Conservation (phyloP, 164 flowering plant species). For the Vitis cinerea region DNA sequence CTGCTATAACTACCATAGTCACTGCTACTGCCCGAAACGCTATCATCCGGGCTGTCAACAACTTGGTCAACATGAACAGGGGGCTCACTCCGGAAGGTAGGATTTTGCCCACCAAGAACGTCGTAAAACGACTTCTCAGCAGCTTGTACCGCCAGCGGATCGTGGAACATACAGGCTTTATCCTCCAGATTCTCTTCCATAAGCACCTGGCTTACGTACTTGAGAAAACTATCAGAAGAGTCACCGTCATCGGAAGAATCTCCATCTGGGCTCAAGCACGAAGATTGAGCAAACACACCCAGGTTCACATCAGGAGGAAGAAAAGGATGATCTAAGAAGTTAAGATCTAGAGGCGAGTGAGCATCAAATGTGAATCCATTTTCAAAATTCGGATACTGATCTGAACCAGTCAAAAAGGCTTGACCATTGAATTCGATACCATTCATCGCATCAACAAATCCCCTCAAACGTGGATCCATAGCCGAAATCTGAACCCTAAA, state of each 20-base stretch:
- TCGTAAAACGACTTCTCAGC: slow-evolving; percentile 55
- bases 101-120: slow-evolving; percentile 33
- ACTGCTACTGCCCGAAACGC: slow-evolving; percentile 18
- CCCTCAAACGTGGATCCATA: slow-evolving; percentile 25
- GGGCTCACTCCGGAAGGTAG: slow-evolving; percentile 27
- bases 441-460: slow-evolving; percentile 10
- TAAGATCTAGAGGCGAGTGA: slow-evolving; percentile 6
- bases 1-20: slow-evolving; percentile 26
- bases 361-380: slow-evolving; percentile 12
- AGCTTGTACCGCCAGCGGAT: slow-evolving; percentile 48
- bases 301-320: slow-evolving; percentile 2
- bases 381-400: slow-evolving; percentile 6
- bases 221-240: slow-evolving; percentile 37
- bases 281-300: slow-evolving; percentile 9
- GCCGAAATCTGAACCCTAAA: not conserved
- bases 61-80: slow-evolving; percentile 8
- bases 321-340: slow-evolving; percentile 14
- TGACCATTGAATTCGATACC: slow-evolving; percentile 20
- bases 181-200: slow-evolving; percentile 57
- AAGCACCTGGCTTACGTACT: slow-evolving; percentile 47
- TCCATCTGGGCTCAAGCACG: slow-evolving; percentile 19
- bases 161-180: slow-evolving; percentile 43
- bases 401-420: slow-evolving; percentile 8
- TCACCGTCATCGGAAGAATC: slow-evolving; percentile 40
- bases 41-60: slow-evolving; percentile 31